Percentiles rank a stretch among this genome's conserved stretches.
phyloP scores from a whole-genome alignment of 257 asterid species.

The Salvia splendens region DNA sequence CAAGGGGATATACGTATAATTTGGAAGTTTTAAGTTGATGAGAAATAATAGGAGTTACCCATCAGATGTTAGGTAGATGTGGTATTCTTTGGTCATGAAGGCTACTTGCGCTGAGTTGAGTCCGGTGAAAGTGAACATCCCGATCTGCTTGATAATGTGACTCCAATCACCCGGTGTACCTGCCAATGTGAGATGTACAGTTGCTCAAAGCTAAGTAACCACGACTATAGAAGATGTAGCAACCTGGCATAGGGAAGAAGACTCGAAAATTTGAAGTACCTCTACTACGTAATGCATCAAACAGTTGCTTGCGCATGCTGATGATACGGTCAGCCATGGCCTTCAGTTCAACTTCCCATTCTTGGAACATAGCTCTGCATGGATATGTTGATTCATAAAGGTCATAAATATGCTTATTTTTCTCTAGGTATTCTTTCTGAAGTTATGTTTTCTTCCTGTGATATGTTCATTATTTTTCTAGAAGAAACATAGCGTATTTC shows the following conservation, averaged over 20 bases:
- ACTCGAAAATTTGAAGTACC: conserved; percentile 42
- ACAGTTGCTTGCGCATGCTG: conserved; percentile 82
- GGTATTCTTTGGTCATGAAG: conserved; percentile 87
- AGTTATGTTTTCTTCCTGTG: background rate
- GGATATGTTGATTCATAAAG: conserved; percentile 12
- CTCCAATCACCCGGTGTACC: conserved; percentile 99
- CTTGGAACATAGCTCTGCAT: conserved; percentile 73
- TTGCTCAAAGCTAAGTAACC: background rate
- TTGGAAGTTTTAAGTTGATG: background rate
- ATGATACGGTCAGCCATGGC: conserved; percentile 98
- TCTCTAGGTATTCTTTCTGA: too few species aligned
- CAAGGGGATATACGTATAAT: background rate
- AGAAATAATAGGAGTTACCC: conserved; percentile 52
- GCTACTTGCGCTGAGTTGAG: conserved; percentile 76
- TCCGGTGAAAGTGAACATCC: conserved; percentile 99
- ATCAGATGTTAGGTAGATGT: conserved; percentile 94
- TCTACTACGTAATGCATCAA: conserved; percentile 74
- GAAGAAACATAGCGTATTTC: background rate
- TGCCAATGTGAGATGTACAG: conserved; percentile 38
- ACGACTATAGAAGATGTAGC: background rate
- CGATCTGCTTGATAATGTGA: conserved; percentile 96
- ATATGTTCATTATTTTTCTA: background rate
- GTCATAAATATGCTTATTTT: conserved; percentile 20
- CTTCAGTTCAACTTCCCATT: conserved; percentile 94
- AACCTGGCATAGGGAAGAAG: conserved; percentile 5